Evolutionary conservation across 345 rosid species (phyloP).

Genomic region (Salix dunnii): DNA sequence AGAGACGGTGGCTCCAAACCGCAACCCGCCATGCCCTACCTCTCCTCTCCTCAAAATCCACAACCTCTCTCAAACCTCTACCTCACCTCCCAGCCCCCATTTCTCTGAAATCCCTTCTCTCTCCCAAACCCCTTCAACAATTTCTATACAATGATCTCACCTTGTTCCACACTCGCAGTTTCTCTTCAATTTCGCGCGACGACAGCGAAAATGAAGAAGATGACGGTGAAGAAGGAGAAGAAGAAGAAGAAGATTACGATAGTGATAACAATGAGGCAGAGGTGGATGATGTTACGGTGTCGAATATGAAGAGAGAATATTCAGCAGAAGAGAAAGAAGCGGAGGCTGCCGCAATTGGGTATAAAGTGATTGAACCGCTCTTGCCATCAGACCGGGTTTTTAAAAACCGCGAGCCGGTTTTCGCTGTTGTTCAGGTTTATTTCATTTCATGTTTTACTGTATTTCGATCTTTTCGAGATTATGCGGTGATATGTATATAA

Average conservation of each 20-base stretch:
- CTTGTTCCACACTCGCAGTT: constrained; percentile 31
- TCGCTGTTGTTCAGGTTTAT: constrained; percentile 83
- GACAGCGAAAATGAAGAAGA: constrained; percentile 7
- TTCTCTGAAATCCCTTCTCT: constrained; percentile 17
- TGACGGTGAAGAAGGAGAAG: constrained; percentile 22
- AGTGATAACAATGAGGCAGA: background rate
- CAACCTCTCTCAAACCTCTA: no score
- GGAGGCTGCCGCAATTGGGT: constrained; percentile 83
- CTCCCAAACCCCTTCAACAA: background rate
- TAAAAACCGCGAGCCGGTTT: constrained; percentile 69
- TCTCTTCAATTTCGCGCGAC: constrained; percentile 42
- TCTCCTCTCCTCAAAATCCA: no score
- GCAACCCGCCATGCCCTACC: no score
- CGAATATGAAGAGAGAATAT: constrained; percentile 40
- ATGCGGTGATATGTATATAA: background rate
- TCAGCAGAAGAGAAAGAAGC: constrained; percentile 66
- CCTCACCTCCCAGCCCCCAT: background rate
- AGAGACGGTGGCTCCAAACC: no score
- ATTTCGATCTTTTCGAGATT: background rate
- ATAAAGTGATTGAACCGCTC: constrained; percentile 69
- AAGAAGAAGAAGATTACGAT: background rate
- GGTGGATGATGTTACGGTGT: background rate
- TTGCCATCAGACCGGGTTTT: constrained; percentile 51
- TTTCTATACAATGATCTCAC: constrained; percentile 2
- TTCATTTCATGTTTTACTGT: background rate